Evolutionary conservation across 169 alveolate genomes (phyloP), one percentile per base, ranked within the genome.

Genomic region (Theileria annulata): DNA sequence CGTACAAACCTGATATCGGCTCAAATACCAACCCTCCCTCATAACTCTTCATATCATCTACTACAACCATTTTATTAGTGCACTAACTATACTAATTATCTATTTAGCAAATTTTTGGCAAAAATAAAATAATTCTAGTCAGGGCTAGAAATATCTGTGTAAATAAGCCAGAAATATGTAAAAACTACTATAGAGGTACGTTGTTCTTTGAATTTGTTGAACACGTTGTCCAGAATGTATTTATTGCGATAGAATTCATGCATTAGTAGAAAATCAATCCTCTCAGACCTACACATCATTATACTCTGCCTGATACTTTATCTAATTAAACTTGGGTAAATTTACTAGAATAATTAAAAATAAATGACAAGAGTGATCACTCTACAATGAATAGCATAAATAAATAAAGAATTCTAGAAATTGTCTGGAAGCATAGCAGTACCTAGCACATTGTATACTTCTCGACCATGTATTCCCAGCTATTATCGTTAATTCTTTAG

Each of bases 1-100:
- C 99, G 81, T 98, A 98, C 42, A 96, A 93, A 3, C 99, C 99
- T 13, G 98, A 94, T 48, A 94, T 87, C 13, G 99, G 99, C 68
- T 97, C 99, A 28, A 97, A 91, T 25, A 98, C 99, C 56, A 96
- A 79, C 4, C 99, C 99, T 9, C 99, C 99, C 13, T 94, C 94
- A 82, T 97, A 98, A 49, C 71, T 30, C 21, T 23, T 27, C 51
- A 8, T 42, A 42, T 42, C 51, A 42, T 42, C 51, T 17, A 42
- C 51, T 42, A 35, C 47, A 35, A 35, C 8, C 47, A 35, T 35
- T 5, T 35, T 35, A 35, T 8, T n/a, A n/a, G n/a, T n/a, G n/a
- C n/a, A n/a, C n/a, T n/a, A n/a, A n/a, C n/a, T n/a, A n/a, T n/a
- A n/a, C n/a, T n/a, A n/a, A n/a, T n/a, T n/a, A n/a, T n/a, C n/a